Conservation (phyloP, 306 rosid genomes). For the cucumber (Cucumis sativus) region DNA sequence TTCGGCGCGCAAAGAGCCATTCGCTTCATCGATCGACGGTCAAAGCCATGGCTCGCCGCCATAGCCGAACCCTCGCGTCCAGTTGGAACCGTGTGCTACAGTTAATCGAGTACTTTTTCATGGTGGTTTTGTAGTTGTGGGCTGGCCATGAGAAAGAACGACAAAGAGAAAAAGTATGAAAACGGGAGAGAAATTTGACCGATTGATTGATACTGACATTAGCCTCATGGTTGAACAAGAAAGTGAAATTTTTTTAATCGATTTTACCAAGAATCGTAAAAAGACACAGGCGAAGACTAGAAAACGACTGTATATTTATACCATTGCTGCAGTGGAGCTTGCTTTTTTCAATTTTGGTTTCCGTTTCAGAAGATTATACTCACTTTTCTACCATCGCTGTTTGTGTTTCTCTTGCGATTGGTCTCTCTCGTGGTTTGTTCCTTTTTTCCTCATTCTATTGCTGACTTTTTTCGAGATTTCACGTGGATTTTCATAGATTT, state of each 20-base stretch:
- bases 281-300: not conserved
- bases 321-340: not conserved
- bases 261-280: not conserved
- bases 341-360: not conserved
- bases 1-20: not conserved
- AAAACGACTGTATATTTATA: not conserved
- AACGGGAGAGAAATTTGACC: not conserved
- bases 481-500: not conserved
- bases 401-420: not conserved
- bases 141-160: not conserved
- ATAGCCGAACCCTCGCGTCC: not conserved
- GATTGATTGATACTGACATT: not conserved
- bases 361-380: not conserved
- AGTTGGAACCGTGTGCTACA: not conserved
- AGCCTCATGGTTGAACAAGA: not conserved
- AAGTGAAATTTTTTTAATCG: not conserved
- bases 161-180: not conserved
- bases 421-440: not conserved
- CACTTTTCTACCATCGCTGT: not conserved
- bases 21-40: not conserved
- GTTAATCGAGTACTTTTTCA: not conserved
- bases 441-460: not conserved
- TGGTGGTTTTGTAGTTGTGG: not conserved
- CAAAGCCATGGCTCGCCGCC: not conserved
- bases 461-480: constrained; percentile 1